phyloP scores from a whole-genome alignment of 495 filamentous ascomycete genomes.

The Penicillium cinerascens region DNA sequence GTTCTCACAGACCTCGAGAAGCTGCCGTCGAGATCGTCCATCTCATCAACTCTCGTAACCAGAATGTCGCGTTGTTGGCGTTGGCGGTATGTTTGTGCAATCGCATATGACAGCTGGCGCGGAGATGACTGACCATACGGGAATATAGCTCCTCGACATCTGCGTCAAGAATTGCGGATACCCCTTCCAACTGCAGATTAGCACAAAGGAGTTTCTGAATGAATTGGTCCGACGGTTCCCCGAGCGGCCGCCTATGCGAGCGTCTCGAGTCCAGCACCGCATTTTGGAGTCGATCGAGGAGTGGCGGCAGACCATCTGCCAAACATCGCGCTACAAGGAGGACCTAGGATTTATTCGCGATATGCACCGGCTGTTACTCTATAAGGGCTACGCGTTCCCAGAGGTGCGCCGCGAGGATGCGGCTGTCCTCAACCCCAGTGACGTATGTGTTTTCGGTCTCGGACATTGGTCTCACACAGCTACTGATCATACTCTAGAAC shows the following conservation, averaged over 20 bases:
- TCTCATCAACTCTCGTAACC: conserved; percentile 93
- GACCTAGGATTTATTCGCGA: conserved; percentile 94
- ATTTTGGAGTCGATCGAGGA: conserved; percentile 97
- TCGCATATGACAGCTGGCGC: conserved; percentile 13
- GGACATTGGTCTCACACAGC: neutral
- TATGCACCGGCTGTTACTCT: conserved; percentile 93
- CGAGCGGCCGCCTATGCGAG: conserved; percentile 82
- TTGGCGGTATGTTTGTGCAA: conserved; percentile 52
- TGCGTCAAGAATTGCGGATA: conserved; percentile 99
- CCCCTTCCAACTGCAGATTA: conserved; percentile 97
- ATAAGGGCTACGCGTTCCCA: conserved; percentile 95
- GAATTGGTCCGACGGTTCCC: conserved; percentile 96
- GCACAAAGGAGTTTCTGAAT: conserved; percentile 97
- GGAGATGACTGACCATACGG: conserved; percentile 23
- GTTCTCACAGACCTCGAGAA: conserved; percentile 69
- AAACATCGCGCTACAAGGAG: conserved; percentile 94
- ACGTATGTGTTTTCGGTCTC: conserved; percentile 62
- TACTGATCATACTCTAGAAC: conserved; percentile 57
- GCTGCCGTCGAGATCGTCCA: conserved; percentile 91
- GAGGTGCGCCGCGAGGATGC: conserved; percentile 91
- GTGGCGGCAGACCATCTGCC: conserved; percentile 97
- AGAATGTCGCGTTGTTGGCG: conserved; percentile 88
- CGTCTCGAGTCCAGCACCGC: conserved; percentile 81
- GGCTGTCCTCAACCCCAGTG: conserved; percentile 93
- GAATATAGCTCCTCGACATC: conserved; percentile 80